A percentile compares a stretch with the other conserved stretches of the same genome.
These are phyloP conservation scores for Paramecium pentaurelia DNA, from an alignment of 73 alveolate species.

Conservation along the genomic window DNA sequence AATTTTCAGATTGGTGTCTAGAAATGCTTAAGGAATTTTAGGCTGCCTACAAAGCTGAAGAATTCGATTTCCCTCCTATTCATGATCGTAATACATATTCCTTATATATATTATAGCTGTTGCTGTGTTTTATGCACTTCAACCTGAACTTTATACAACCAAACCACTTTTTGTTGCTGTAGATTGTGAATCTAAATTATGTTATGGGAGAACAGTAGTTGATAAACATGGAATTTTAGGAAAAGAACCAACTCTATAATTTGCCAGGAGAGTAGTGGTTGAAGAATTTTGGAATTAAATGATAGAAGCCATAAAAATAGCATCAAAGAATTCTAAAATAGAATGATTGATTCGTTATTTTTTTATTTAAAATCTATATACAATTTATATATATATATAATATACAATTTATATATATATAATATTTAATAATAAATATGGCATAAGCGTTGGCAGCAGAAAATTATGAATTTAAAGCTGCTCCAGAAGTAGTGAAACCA, in stretches of 20 bases:
- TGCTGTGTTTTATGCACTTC: constrained; percentile 15
- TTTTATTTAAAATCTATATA: background rate
- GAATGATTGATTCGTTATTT: background rate
- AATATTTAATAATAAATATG: background rate
- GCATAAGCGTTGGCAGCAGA: constrained; percentile 54
- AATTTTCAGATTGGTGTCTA: constrained; percentile 17
- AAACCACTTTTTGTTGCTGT: background rate
- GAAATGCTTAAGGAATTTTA: background rate
- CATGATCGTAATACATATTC: background rate
- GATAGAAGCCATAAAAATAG: background rate
- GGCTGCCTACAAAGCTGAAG: background rate
- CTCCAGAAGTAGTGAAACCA: constrained; percentile 52
- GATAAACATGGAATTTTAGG: background rate
- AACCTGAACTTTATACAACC: background rate
- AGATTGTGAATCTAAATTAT: constrained; percentile 17
- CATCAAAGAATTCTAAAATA: background rate
- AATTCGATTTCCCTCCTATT: constrained; percentile 12
- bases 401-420: background rate
- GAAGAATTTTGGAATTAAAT: constrained; percentile 18
- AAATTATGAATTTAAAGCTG: constrained; percentile 50
- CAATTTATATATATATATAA: background rate
- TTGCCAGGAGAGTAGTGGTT: background rate
- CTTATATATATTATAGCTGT: background rate
- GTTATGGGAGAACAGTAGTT: background rate
- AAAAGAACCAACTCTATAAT: background rate